These are phyloP conservation scores for Jaapia argillacea DNA, from an alignment of 768 basidiomycete species.

Conservation along the genomic window DNA sequence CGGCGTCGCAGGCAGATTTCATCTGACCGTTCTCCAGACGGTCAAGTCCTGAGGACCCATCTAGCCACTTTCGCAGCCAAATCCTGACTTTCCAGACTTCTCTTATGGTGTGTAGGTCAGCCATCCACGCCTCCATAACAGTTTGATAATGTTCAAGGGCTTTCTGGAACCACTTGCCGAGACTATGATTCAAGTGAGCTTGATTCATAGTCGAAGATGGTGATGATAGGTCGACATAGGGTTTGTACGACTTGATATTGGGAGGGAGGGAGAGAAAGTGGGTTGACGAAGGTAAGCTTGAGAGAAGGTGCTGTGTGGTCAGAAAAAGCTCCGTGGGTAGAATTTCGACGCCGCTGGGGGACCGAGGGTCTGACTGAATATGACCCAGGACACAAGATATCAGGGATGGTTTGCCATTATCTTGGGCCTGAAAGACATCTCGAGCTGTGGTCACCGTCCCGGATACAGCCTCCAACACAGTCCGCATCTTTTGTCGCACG, in stretches of 20 bases:
- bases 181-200: constrained; percentile 30
- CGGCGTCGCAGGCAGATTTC: too few species aligned
- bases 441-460: constrained; percentile 50
- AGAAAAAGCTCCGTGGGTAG: constrained; percentile 47
- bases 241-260: constrained; percentile 68
- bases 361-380: constrained; percentile 48
- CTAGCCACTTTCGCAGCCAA: constrained; percentile 37
- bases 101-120: constrained; percentile 43
- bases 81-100: constrained; percentile 67
- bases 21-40: too few species aligned
- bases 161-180: constrained; percentile 56
- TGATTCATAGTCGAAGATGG: constrained; percentile 41
- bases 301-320: constrained; percentile 58
- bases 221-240: constrained; percentile 69
- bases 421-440: constrained; percentile 39
- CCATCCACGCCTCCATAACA: constrained; percentile 47
- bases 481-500: constrained; percentile 42
- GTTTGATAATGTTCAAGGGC: constrained; percentile 34
- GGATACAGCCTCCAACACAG: constrained; percentile 43
- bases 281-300: constrained; percentile 70
- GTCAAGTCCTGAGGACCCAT: too few species aligned
- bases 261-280: constrained; percentile 72
- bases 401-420: constrained; percentile 28
- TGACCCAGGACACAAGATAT: constrained; percentile 46
- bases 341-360: constrained; percentile 11